Conservation (phyloP, 371 early-diverging fungal species). For the Circinella umbellata region DNA sequence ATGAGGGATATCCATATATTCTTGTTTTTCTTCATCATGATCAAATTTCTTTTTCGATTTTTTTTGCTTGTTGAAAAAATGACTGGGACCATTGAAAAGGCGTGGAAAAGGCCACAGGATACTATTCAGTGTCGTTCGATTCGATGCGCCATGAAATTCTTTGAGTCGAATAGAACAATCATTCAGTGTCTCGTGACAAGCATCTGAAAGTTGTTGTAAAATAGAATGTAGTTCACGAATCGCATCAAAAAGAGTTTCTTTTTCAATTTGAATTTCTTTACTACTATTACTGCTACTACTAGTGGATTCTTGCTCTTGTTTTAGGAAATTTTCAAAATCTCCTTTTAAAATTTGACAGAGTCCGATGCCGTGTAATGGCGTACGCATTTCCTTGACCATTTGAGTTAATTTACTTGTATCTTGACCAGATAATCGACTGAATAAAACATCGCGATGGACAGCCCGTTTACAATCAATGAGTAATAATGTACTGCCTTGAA, state of each 20-base stretch:
- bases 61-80: background rate
- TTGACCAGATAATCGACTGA: slow-evolving; percentile 31
- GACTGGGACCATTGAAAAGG: slow-evolving; percentile 19
- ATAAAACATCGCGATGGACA: slow-evolving; percentile 44
- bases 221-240: slow-evolving; percentile 12
- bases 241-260: slow-evolving; percentile 1
- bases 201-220: slow-evolving; percentile 9
- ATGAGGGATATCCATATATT: slow-evolving; percentile 2
- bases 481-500: slow-evolving; percentile 35
- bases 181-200: slow-evolving; percentile 11
- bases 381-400: slow-evolving; percentile 33
- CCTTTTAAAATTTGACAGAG: slow-evolving; percentile 35
- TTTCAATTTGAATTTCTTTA: background rate
- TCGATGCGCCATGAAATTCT: slow-evolving; percentile 23
- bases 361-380: slow-evolving; percentile 41
- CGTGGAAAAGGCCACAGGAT: slow-evolving; percentile 44
- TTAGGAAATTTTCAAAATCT: background rate
- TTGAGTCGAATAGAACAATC: slow-evolving; percentile 14
- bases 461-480: slow-evolving; percentile 54
- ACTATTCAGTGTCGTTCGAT: slow-evolving; percentile 30
- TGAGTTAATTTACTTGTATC: slow-evolving; percentile 39
- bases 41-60: slow-evolving; percentile 1
- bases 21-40: background rate
- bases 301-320: background rate
- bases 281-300: no score